Evolutionary conservation across 2,329 filamentous ascomycete genomes (phyloP), one percentile per base, ranked within the genome.

Genomic region (Rasamsonia emersonii): DNA sequence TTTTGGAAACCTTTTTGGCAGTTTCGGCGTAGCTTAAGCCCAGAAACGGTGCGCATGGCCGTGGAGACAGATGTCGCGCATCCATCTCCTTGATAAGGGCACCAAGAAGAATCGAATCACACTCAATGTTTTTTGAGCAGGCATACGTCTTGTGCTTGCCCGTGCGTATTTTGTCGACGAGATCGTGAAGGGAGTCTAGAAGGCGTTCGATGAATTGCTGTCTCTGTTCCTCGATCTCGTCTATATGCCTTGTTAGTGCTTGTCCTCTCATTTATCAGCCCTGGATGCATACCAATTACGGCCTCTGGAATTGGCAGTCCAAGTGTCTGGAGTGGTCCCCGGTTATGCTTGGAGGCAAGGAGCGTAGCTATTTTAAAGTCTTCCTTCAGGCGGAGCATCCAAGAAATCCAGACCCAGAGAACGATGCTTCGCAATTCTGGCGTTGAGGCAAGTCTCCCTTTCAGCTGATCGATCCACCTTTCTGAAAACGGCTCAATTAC

Each of bases 401-500:
- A 30, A 20, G 28, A 5, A 5, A 30, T 45, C 42, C 9, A 50
- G 24, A 27, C 46, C 43, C 44, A 53, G 41, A 9, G 42, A 26
- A 28, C 43, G 35, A 36, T 30, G 3, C 38, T 32, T 5, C 18
- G 13, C 6, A 26, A 24, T 9, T 25, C 31, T 3, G 3, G 5
- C 2, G 4, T 14, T 4, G 35, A 32, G 17, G n/a, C n/a, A n/a
- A n/a, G n/a, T 7, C 21, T 6, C 2, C 16, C 23, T 19, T 33
- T 17, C 17, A 46, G 50, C 4, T 35, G 47, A 4, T 52, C 34
- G 29, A 67, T 51, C 67, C 67, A 68, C 5, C 50, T 47, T 5
- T 62, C 54, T 1, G 57, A 53, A 27, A 63, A 65, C 1, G 59
- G 38, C 30, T 66, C 60, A 2, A 67, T 55, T 0, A 59, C 57